phyloP scores from a whole-genome alignment of 2,329 filamentous ascomycete species.

The Trichophyton mentagrophytes region DNA sequence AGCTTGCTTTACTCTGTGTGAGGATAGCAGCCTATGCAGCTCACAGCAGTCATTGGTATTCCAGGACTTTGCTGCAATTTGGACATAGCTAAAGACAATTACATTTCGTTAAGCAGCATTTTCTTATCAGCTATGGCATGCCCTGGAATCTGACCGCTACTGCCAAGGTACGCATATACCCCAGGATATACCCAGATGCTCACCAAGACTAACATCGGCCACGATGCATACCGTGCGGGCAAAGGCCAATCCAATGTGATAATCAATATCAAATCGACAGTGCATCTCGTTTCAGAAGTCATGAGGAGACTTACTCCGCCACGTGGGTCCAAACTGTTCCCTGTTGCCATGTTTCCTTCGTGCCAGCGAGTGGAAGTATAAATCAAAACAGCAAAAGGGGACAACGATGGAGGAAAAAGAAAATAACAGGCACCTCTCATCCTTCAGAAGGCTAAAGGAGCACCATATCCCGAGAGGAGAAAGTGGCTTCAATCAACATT shows the following conservation, averaged over 20 bases:
- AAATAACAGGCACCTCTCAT: not conserved
- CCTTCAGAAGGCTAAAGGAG: not conserved
- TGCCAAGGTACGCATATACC: not conserved
- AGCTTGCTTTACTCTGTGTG: not conserved
- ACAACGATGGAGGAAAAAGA: not conserved
- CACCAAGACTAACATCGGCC: not conserved
- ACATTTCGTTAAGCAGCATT: no score
- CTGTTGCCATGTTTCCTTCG: not conserved
- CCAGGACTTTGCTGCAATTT: no score
- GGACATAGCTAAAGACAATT: no score
- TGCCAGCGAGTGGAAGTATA: not conserved
- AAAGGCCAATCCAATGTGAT: not conserved
- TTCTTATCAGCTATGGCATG: no score
- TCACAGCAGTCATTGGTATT: no score
- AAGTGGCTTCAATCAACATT: not conserved
- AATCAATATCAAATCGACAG: not conserved
- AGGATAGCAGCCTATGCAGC: not conserved
- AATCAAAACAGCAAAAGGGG: not conserved
- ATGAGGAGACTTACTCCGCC: not conserved
- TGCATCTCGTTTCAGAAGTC: not conserved
- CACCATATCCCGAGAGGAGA: not conserved
- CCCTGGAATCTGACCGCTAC: not conserved
- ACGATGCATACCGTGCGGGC: not conserved
- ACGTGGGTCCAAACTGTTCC: conserved; percentile 1
- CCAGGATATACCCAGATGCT: not conserved